Evolutionary conservation across 2,329 filamentous ascomycete species (phyloP).

Genomic region (Diaporthe velutina): DNA sequence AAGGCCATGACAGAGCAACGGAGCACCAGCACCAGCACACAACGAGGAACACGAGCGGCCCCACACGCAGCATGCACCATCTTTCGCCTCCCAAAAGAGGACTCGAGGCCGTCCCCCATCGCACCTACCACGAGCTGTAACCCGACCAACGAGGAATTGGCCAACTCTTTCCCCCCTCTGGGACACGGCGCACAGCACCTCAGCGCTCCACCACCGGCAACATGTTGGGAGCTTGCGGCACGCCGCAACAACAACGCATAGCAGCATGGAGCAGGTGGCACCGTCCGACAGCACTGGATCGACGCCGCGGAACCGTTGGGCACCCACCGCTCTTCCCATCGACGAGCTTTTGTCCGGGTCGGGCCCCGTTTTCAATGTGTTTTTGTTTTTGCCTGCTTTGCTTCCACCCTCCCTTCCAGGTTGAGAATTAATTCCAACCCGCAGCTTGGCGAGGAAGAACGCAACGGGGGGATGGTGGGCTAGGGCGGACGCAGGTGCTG

Average conservation of each 20-base stretch:
- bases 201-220: not conserved
- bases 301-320: conserved; percentile 28
- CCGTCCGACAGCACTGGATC: conserved; percentile 19
- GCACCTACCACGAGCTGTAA: not conserved
- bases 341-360: not conserved
- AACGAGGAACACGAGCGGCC: conserved; percentile 5
- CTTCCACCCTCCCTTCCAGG: no score
- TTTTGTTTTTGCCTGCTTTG: not conserved
- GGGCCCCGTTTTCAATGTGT: not conserved
- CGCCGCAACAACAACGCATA: conserved; percentile 2
- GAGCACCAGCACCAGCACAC: not conserved
- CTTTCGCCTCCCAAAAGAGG: not conserved
- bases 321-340: conserved; percentile 5
- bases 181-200: conserved; percentile 17
- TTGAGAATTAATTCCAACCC: not conserved
- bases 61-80: not conserved
- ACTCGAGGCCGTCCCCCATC: conserved; percentile 14
- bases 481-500: not conserved
- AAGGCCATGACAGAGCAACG: not conserved
- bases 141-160: not conserved
- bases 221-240: not conserved
- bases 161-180: conserved; percentile 6
- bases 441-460: not conserved
- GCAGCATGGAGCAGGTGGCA: not conserved
- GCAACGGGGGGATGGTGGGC: not conserved